These are phyloP conservation scores for Fraxinus platypoda DNA, from an alignment of 305 asterid genomes.

Conservation along the genomic window DNA sequence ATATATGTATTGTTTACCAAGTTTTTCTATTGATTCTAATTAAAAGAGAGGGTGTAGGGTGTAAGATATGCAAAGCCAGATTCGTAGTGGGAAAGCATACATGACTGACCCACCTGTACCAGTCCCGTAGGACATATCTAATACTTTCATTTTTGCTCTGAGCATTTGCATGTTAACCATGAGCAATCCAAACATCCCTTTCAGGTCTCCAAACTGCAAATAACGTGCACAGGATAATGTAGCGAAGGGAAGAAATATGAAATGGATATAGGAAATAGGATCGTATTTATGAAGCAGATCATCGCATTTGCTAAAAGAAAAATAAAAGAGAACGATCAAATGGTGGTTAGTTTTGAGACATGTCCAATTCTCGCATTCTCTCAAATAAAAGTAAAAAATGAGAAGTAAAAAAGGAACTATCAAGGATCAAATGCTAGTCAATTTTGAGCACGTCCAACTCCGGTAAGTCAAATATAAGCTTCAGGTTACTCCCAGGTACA, in stretches of 20 bases:
- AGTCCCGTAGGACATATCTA: conserved; percentile 56
- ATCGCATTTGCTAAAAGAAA: not conserved
- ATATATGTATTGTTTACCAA: not conserved
- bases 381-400: not conserved
- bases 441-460: not conserved
- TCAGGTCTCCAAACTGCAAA: conserved; percentile 74
- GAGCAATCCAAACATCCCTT: conserved; percentile 69
- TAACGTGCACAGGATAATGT: conserved; percentile 3
- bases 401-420: not conserved
- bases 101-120: conserved; percentile 57
- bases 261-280: not conserved
- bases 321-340: not conserved
- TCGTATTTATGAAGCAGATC: not conserved
- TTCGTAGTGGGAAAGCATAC: conserved; percentile 14
- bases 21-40: conserved; percentile 5
- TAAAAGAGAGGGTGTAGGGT: not conserved
- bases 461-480: not conserved
- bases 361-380: not conserved
- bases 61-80: not conserved
- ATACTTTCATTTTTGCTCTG: conserved; percentile 59
- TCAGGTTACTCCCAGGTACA: not conserved
- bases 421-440: not conserved
- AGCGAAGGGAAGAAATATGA: not conserved
- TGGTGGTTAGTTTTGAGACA: not conserved
- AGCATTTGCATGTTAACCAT: conserved; percentile 53